Conservation (phyloP, 2,329 filamentous ascomycete genomes). For the Trichoderma oligosporum region DNA sequence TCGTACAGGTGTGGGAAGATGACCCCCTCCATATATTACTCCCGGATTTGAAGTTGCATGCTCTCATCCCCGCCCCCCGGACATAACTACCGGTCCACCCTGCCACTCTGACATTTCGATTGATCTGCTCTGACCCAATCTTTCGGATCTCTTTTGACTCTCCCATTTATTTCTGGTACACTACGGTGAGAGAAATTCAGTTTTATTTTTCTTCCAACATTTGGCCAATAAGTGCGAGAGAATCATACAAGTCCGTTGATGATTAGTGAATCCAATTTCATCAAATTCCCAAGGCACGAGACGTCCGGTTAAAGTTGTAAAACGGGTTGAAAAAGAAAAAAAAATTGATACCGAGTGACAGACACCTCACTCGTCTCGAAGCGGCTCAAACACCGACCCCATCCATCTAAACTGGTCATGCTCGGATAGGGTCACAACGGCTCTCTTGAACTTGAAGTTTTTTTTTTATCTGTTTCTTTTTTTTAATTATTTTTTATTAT, state of each 20-base stretch:
- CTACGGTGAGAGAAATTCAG: not conserved
- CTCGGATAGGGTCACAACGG: constrained; percentile 2
- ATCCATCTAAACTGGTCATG: not conserved
- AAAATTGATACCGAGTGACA: not conserved
- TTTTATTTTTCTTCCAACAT: not conserved
- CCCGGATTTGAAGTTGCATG: constrained; percentile 20
- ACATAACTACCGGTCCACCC: constrained; percentile 20
- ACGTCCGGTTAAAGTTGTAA: not conserved
- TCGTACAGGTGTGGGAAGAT: constrained; percentile 11
- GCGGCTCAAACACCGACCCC: not conserved
- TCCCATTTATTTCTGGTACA: not conserved
- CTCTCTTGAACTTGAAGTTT: not conserved
- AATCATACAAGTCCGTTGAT: not conserved
- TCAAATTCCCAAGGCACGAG: constrained; percentile 1
- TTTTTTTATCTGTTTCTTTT: not conserved
- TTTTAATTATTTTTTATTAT: not conserved
- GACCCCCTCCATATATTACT: constrained; percentile 8
- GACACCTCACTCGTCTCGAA: not conserved
- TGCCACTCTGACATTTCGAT: constrained; percentile 19
- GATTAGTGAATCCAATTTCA: not conserved
- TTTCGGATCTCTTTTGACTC: constrained; percentile 8
- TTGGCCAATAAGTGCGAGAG: not conserved
- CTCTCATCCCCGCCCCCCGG: constrained; percentile 16
- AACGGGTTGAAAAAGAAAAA: not conserved
- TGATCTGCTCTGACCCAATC: constrained; percentile 18